Evolutionary conservation across 768 basidiomycete species (phyloP).

Genomic region (Podaxis mareebaensis): DNA sequence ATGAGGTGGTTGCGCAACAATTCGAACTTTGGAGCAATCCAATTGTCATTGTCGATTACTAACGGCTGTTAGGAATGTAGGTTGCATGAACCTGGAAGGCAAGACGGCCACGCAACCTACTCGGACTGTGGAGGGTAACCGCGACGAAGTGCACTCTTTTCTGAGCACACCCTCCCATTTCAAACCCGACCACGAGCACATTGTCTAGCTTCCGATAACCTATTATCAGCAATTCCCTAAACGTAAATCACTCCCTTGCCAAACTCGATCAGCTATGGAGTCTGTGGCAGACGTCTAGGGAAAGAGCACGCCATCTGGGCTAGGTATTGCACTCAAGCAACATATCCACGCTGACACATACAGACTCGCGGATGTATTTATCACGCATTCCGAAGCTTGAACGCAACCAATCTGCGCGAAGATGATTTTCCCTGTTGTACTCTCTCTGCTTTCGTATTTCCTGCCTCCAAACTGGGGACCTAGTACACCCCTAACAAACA

Average conservation of each 20-base stretch:
- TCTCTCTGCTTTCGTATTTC: background rate
- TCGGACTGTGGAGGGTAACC: too few relatives aligned
- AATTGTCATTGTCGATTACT: background rate
- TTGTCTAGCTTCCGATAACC: background rate
- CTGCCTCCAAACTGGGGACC: background rate
- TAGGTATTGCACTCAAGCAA: constrained; percentile 15
- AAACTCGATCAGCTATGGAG: background rate
- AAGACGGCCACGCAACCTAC: too few relatives aligned
- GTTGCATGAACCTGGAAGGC: too few relatives aligned
- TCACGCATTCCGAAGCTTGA: background rate
- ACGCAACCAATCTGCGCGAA: background rate
- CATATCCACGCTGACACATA: background rate
- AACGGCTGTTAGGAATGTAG: background rate
- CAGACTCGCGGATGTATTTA: background rate
- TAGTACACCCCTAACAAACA: background rate
- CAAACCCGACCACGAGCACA: too few relatives aligned
- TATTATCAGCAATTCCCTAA: background rate
- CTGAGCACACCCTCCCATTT: too few relatives aligned
- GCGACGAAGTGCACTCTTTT: too few relatives aligned
- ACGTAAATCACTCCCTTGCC: background rate
- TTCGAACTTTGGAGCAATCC: background rate
- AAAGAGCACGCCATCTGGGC: constrained; percentile 27
- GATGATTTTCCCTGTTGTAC: background rate
- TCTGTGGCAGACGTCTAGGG: background rate
- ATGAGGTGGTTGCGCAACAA: background rate